Base-by-base conservation (phyloP, 768 basidiomycete genomes). In the Mycena indigotica region DNA sequence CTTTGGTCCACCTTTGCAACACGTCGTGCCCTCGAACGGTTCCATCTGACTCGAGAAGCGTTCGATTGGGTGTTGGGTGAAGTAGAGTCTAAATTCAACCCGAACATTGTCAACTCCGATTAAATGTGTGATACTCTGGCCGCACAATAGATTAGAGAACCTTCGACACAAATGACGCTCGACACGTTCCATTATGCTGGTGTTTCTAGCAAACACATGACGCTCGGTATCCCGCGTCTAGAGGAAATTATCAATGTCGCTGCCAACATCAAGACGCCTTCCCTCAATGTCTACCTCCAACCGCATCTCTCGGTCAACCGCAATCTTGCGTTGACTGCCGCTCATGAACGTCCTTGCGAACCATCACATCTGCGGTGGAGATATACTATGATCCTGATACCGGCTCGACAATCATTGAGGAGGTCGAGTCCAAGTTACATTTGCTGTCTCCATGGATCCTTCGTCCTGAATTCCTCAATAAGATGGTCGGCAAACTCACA, bases 141-240 rank as follows among this genome's bases (percentile, higher is more conserved):
- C 32, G 97, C 97, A 0, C 97, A 99, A 76, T 98, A 96, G 0
- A 99, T 98, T 63, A 97, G 97, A 73, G 97, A 98, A 78, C 97
- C 0, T n/a, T 97, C 97, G 3, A 99, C 97, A 0, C 97, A 99
- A 76, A 98, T 99, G 97, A 98, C 97, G 5, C 75, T 99, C 57
- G 98, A 99, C 73, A 98, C 96, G 0, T 99, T 98, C 91, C 97
- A 99, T 75, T 98, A 98, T 71, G 97, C 97, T 59, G 97, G 97
- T 88, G 97, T 99, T 24, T 96, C 97, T n/a, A 94, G 91, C 69
- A 99, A 98, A 77, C 97, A 97, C 75, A 97, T 99, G 50, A 99
- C 97, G 0, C 92, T 98, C 57, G 97, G 97, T 87, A 97, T 99
- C 2, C 96, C 97, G 2, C 95, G 97, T 73, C 73, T 99, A 63